These are phyloP conservation scores for Xerocomellus dryophilus DNA, from an alignment of 768 basidiomycete genomes.

Conservation along the genomic window DNA sequence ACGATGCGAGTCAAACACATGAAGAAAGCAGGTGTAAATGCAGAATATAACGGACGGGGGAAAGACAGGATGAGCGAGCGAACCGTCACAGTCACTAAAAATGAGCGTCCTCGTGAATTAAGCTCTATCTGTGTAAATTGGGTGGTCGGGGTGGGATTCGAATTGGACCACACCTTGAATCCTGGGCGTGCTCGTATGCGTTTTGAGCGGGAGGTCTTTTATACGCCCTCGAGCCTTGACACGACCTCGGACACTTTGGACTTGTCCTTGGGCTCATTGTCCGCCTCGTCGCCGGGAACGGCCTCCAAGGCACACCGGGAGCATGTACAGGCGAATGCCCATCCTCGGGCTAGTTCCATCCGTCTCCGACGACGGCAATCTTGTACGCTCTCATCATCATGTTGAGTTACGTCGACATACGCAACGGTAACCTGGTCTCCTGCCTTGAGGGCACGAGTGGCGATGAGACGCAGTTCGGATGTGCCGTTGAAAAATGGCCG, in stretches of 20 bases:
- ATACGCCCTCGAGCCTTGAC: constrained; percentile 28
- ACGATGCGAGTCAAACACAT: background rate
- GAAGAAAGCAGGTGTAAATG: background rate
- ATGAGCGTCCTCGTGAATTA: background rate
- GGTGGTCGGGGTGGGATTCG: background rate
- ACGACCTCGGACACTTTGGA: constrained; percentile 45
- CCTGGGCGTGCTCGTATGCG: background rate
- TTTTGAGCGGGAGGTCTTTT: background rate
- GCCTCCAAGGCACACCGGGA: constrained; percentile 59
- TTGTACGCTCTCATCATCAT: constrained; percentile 46
- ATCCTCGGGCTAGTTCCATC: constrained; percentile 73
- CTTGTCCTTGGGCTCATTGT: constrained; percentile 47
- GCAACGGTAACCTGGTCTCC: constrained; percentile 77
- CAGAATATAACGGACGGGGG: background rate
- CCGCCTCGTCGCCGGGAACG: constrained; percentile 23
- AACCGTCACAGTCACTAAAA: background rate
- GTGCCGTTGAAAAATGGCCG: constrained; percentile 68
- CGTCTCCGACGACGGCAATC: constrained; percentile 66
- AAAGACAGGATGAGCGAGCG: background rate
- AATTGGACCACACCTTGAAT: background rate
- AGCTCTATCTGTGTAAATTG: background rate
- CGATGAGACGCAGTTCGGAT: constrained; percentile 67
- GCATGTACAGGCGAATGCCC: constrained; percentile 78
- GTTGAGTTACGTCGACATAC: constrained; percentile 66
- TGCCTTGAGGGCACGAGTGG: constrained; percentile 60